phyloP scores from a whole-genome alignment of 2,329 filamentous ascomycete species.

The Botrytis aclada region DNA sequence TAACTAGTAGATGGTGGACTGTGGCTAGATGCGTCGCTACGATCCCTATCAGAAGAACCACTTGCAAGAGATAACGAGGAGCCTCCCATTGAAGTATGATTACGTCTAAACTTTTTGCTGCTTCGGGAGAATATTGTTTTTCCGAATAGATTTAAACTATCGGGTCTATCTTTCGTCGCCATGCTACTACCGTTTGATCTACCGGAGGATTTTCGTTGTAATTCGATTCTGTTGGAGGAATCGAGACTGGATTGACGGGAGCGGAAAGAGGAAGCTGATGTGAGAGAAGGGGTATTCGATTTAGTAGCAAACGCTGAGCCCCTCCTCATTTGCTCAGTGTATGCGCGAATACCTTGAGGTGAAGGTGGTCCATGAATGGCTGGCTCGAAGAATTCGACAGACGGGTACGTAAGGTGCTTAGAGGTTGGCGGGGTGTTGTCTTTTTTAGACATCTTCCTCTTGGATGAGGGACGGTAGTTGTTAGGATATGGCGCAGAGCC shows the following conservation, averaged over 20 bases:
- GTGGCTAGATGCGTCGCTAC: conserved; percentile 11
- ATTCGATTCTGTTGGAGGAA: conserved; percentile 37
- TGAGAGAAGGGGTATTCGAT: conserved; percentile 46
- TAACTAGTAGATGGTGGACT: conserved; percentile 1
- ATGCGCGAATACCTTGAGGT: conserved; percentile 55
- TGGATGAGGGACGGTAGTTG: background rate
- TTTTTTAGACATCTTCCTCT: conserved; percentile 15
- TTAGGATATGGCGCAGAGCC: background rate
- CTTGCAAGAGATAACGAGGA: conserved; percentile 23
- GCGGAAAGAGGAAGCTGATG: conserved; percentile 55
- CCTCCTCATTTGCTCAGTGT: conserved; percentile 58
- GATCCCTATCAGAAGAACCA: conserved; percentile 21
- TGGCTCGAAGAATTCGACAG: conserved; percentile 50
- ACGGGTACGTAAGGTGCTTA: conserved; percentile 12
- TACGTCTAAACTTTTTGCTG: conserved; percentile 48
- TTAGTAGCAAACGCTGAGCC: conserved; percentile 49
- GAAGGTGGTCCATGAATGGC: conserved; percentile 60
- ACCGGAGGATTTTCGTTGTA: conserved; percentile 56
- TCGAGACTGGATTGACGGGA: conserved; percentile 41
- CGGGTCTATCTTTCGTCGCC: conserved; percentile 51
- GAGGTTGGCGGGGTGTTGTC: background rate
- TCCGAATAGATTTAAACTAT: conserved; percentile 58
- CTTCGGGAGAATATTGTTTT: conserved; percentile 54
- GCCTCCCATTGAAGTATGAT: conserved; percentile 37
- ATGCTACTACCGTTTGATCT: conserved; percentile 54